Conservation (phyloP, 805 yeast genomes). For the Saccharomycopsis sp. region DNA sequence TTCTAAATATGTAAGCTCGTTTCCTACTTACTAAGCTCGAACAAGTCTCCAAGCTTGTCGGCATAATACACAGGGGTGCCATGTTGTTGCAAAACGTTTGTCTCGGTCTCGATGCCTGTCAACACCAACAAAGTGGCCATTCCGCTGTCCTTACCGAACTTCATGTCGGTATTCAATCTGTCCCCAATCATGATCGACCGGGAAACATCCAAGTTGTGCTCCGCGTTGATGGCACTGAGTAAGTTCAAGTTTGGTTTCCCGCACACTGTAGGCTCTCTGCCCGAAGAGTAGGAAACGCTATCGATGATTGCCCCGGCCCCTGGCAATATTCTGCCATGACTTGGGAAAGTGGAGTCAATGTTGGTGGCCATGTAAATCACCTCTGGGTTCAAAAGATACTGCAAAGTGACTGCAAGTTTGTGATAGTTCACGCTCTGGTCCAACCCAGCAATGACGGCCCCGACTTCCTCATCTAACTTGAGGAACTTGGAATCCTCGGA, state of each 20-base stretch:
- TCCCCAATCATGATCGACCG: constrained; percentile 92
- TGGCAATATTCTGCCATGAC: constrained; percentile 74
- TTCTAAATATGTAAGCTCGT: too few species aligned
- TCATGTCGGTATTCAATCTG: constrained; percentile 89
- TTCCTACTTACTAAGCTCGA: constrained; percentile 33
- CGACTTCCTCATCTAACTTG: constrained; percentile 63
- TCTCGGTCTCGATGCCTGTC: constrained; percentile 83
- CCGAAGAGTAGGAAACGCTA: constrained; percentile 62
- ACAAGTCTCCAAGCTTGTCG: constrained; percentile 67
- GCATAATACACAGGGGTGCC: constrained; percentile 60
- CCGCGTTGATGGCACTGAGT: constrained; percentile 81
- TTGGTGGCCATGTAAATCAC: constrained; percentile 85
- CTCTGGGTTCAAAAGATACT: constrained; percentile 57
- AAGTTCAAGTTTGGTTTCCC: constrained; percentile 88
- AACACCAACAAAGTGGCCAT: constrained; percentile 80
- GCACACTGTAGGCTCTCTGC: constrained; percentile 80
- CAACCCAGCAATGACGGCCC: constrained; percentile 85
- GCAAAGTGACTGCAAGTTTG: constrained; percentile 72
- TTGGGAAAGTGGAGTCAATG: constrained; percentile 90
- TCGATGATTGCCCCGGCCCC: constrained; percentile 94
- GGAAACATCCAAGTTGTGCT: constrained; percentile 40
- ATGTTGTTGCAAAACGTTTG: constrained; percentile 37
- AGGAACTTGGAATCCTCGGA: constrained; percentile 45
- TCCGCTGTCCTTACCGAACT: constrained; percentile 82
- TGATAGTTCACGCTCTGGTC: constrained; percentile 72